A percentile compares a stretch with the other conserved stretches of the same genome.
Conservation (phyloP, 768 basidiomycete genomes). For the Butyriboletus loyo region DNA sequence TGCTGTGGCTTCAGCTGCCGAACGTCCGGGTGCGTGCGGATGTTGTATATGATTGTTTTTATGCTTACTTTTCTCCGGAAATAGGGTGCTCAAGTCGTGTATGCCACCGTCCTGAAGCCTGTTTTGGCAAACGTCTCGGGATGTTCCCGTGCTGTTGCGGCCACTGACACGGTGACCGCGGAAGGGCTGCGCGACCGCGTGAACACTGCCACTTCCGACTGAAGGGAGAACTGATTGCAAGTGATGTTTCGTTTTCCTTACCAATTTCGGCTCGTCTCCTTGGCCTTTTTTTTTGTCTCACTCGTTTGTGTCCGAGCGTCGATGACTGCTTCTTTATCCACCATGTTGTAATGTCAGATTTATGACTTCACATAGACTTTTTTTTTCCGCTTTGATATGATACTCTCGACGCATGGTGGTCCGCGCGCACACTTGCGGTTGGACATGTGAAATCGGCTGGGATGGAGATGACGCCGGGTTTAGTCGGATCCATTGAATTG, state of each 20-base stretch:
- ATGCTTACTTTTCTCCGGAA: neutral
- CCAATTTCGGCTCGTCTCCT: neutral
- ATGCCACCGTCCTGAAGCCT: constrained; percentile 76
- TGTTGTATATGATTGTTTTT: neutral
- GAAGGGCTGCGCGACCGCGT: constrained; percentile 47
- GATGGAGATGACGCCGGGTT: no score
- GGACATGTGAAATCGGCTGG: no score
- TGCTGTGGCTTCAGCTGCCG: constrained; percentile 89
- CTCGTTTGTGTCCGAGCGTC: constrained; percentile 5
- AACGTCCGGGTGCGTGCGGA: constrained; percentile 67
- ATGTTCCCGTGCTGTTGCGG: constrained; percentile 41
- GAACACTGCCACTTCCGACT: constrained; percentile 37
- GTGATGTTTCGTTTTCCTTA: neutral
- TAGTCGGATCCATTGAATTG: no score
- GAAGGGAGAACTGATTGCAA: constrained; percentile 1
- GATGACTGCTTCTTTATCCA: constrained; percentile 10
- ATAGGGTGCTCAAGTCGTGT: constrained; percentile 85
- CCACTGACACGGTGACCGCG: constrained; percentile 50
- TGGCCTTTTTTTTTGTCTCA: neutral
- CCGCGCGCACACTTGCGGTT: neutral
- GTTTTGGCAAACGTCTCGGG: constrained; percentile 63
- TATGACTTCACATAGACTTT: constrained; percentile 21
- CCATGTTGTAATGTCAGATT: constrained; percentile 25
- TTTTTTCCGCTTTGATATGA: constrained; percentile 6
- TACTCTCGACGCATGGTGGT: neutral